Evolutionary conservation across 805 yeast genomes (phyloP).

Genomic region (Candida patagonica): DNA sequence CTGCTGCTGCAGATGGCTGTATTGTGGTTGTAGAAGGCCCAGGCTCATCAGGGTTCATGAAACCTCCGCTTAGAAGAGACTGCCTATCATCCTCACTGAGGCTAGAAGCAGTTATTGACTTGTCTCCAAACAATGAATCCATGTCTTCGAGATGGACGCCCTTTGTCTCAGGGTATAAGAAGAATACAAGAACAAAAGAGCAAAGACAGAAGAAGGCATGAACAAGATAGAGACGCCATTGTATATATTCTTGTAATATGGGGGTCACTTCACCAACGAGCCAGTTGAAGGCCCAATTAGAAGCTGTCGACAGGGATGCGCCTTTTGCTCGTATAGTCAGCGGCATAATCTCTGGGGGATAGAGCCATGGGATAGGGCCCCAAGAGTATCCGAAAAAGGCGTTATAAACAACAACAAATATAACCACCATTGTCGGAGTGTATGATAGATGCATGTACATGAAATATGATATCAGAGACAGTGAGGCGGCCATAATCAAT

Average conservation of each 20-base stretch:
- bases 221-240: conserved; percentile 73
- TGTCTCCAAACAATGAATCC: conserved; percentile 82
- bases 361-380: conserved; percentile 93
- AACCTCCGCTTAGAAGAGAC: conserved; percentile 10
- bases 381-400: conserved; percentile 80
- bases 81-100: conserved; percentile 17
- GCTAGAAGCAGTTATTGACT: conserved; percentile 21
- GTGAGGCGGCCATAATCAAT: conserved; percentile 63
- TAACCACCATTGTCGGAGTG: conserved; percentile 66
- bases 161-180: conserved; percentile 79
- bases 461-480: conserved; percentile 55
- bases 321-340: conserved; percentile 80
- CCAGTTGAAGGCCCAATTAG: conserved; percentile 90
- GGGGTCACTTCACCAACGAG: conserved; percentile 91
- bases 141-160: conserved; percentile 84
- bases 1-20: conserved; percentile 23
- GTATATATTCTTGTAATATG: conserved; percentile 61
- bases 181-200: conserved; percentile 64
- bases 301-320: conserved; percentile 81
- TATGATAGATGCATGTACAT: conserved; percentile 39
- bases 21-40: conserved; percentile 12
- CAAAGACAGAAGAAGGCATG: conserved; percentile 72
- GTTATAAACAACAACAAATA: conserved; percentile 68
- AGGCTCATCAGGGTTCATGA: conserved; percentile 7
- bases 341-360: conserved; percentile 81